phyloP scores from a whole-genome alignment of 2,329 filamentous ascomycete genomes.

The Colletotrichum agaves region DNA sequence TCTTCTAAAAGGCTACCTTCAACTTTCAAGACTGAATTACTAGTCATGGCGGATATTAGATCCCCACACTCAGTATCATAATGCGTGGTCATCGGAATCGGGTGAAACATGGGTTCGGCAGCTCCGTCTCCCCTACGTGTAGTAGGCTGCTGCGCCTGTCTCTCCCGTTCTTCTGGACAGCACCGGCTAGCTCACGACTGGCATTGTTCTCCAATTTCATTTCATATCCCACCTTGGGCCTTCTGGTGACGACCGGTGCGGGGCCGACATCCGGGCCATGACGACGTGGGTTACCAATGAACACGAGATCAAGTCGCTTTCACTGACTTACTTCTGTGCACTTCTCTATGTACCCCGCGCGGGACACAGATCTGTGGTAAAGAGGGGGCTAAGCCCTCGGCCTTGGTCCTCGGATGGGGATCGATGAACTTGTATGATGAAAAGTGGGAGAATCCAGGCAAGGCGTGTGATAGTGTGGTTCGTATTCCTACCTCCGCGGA shows the following conservation, averaged over 20 bases:
- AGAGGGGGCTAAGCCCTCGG: slow-evolving; percentile 6
- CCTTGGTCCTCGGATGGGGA: slow-evolving; percentile 1
- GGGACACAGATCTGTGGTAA: background rate
- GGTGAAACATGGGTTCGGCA: slow-evolving; percentile 11
- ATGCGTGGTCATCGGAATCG: slow-evolving; percentile 3
- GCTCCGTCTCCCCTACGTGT: slow-evolving; percentile 18
- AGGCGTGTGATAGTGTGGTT: background rate
- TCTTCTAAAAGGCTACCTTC: background rate
- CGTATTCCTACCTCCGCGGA: background rate
- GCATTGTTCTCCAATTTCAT: background rate
- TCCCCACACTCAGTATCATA: slow-evolving; percentile 21
- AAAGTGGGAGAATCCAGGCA: background rate
- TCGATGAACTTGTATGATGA: slow-evolving; percentile 1
- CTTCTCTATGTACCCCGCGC: background rate
- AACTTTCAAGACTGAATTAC: background rate
- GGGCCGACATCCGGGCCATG: slow-evolving; percentile 27
- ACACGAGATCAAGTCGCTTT: background rate
- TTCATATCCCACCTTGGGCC: slow-evolving; percentile 2
- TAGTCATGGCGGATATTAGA: slow-evolving; percentile 20
- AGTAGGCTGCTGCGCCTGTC: background rate
- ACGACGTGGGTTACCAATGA: slow-evolving; percentile 20
- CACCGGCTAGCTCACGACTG: slow-evolving; percentile 14
- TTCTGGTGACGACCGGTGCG: slow-evolving; percentile 9
- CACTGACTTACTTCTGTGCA: slow-evolving; percentile 16
- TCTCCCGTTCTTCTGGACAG: slow-evolving; percentile 13